Conservation (phyloP, 768 basidiomycete species). For the Sarcomyxa edulis region DNA sequence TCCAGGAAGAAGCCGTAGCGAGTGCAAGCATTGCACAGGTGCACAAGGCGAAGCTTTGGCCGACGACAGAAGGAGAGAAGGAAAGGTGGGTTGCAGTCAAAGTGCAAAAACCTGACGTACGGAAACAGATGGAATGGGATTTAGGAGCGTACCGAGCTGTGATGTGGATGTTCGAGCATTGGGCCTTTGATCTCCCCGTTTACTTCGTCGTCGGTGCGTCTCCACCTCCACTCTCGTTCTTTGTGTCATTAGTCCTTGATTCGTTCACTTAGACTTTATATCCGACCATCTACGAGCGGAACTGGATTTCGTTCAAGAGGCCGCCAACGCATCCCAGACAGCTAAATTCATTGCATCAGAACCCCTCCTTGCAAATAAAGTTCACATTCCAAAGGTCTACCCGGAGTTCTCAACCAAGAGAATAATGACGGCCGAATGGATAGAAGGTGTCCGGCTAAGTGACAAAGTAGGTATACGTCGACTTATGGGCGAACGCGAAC, state of each 20-base stretch:
- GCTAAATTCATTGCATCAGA: slow-evolving; percentile 65
- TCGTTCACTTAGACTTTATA: slow-evolving; percentile 53
- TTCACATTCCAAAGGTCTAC: slow-evolving; percentile 76
- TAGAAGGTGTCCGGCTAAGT: slow-evolving; percentile 68
- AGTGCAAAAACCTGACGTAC: slow-evolving; percentile 85
- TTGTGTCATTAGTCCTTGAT: background rate
- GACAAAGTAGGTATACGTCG: slow-evolving; percentile 52
- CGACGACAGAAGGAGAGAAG: slow-evolving; percentile 26
- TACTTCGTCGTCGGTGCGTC: slow-evolving; percentile 71
- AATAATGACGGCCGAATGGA: slow-evolving; percentile 85
- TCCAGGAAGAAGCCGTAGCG: slow-evolving; percentile 73
- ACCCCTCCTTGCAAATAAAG: slow-evolving; percentile 60
- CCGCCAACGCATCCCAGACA: slow-evolving; percentile 68
- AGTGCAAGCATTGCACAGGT: slow-evolving; percentile 94
- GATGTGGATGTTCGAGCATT: slow-evolving; percentile 77
- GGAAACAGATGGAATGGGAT: slow-evolving; percentile 84
- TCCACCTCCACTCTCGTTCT: background rate
- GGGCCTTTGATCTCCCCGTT: slow-evolving; percentile 82
- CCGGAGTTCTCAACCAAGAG: slow-evolving; percentile 67
- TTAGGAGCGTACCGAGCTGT: slow-evolving; percentile 62
- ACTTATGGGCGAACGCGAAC: slow-evolving; percentile 48
- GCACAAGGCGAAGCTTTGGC: slow-evolving; percentile 64
- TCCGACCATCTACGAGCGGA: slow-evolving; percentile 80
- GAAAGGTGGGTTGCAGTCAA: slow-evolving; percentile 86
- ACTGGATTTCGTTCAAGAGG: slow-evolving; percentile 78